A percentile compares a stretch with the other conserved stretches of the same genome.
Evolutionary conservation across 2,329 filamentous ascomycete genomes (phyloP).

Genomic region (Emericellopsis atlantica): DNA sequence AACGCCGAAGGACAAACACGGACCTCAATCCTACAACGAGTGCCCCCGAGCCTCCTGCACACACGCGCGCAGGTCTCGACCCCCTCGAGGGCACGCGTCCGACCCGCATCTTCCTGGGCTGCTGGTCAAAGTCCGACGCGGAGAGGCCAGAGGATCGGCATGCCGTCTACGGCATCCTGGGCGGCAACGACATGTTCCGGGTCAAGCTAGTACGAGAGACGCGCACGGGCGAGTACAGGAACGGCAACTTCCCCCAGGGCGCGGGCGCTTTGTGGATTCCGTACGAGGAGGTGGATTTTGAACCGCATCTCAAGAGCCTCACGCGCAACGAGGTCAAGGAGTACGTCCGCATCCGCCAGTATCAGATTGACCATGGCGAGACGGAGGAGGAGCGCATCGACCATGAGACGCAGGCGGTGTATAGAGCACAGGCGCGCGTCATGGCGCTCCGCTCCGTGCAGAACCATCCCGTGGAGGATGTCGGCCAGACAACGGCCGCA

Average conservation of each 20-base stretch:
- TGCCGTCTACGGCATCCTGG: conserved; percentile 49
- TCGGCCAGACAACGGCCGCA: conserved; percentile 1
- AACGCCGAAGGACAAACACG: conserved; percentile 32
- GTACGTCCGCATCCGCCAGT: conserved; percentile 48
- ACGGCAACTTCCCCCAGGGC: conserved; percentile 47
- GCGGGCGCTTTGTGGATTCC: conserved; percentile 50
- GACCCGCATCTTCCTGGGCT: conserved; percentile 44
- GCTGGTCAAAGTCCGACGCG: conserved; percentile 44
- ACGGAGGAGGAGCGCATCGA: conserved; percentile 27
- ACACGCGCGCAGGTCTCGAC: conserved; percentile 16
- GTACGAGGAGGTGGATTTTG: conserved; percentile 48
- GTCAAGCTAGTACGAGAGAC: conserved; percentile 50
- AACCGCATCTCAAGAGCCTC: conserved; percentile 38
- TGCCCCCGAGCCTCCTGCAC: background rate
- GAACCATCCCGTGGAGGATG: conserved; percentile 6
- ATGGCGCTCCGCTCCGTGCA: conserved; percentile 9
- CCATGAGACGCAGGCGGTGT: conserved; percentile 40
- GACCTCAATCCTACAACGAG: conserved; percentile 14
- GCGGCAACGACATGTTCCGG: conserved; percentile 51
- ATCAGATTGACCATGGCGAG: conserved; percentile 43
- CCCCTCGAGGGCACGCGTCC: conserved; percentile 39
- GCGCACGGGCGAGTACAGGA: conserved; percentile 42
- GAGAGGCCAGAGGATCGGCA: conserved; percentile 36
- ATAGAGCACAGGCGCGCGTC: conserved; percentile 33
- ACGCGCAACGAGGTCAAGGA: conserved; percentile 47